These are phyloP conservation scores for Diaporthe citriasiana DNA, from an alignment of 2,329 filamentous ascomycete species.

Conservation along the genomic window DNA sequence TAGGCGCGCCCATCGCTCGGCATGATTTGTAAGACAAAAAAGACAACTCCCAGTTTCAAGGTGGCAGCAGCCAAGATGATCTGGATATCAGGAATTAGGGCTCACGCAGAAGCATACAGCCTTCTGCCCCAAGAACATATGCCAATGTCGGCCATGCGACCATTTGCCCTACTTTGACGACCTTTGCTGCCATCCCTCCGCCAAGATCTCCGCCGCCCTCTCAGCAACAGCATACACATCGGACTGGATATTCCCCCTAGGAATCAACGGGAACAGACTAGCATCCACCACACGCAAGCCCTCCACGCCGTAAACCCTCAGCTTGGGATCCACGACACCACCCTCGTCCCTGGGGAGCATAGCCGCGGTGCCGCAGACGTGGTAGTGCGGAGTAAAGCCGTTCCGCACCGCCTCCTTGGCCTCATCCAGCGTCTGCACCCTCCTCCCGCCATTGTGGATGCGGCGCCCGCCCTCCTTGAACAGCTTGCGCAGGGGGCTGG, in stretches of 20 bases:
- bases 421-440: conserved; percentile 33
- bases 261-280: conserved; percentile 39
- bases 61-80: background rate
- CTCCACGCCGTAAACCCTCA: conserved; percentile 32
- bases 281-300: conserved; percentile 33
- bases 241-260: conserved; percentile 32
- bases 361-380: conserved; percentile 34
- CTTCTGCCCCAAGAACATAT: too few species aligned
- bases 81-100: background rate
- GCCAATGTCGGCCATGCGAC: too few species aligned
- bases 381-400: conserved; percentile 27
- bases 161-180: background rate
- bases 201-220: conserved; percentile 33
- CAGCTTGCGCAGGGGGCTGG: conserved; percentile 55
- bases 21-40: conserved; percentile 8
- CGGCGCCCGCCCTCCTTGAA: conserved; percentile 49
- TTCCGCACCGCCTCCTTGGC: conserved; percentile 27
- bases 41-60: background rate
- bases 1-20: background rate
- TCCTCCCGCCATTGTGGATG: conserved; percentile 31
- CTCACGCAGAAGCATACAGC: too few species aligned
- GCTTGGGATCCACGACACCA: conserved; percentile 27
- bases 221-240: conserved; percentile 39
- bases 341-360: conserved; percentile 33
- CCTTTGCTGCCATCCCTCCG: conserved; percentile 25